Conservation (phyloP, 2,329 filamentous ascomycete species). For the Gremmenia infestans region DNA sequence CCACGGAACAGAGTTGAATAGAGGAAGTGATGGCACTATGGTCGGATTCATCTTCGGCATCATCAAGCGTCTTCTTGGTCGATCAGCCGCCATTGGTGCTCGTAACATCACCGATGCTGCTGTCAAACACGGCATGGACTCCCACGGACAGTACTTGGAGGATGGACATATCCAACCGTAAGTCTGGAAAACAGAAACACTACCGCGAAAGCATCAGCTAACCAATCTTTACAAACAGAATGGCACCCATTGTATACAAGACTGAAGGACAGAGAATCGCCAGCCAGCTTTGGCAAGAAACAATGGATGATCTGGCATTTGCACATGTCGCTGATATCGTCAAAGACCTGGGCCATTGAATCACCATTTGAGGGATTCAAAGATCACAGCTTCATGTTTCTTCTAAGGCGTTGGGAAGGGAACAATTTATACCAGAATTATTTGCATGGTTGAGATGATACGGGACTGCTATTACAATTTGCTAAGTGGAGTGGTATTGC, state of each 20-base stretch:
- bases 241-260: constrained; percentile 5
- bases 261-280: neutral
- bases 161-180: constrained; percentile 9
- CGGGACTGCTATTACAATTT: no score
- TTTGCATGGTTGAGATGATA: no score
- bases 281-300: constrained; percentile 6
- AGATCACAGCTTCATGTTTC: no score
- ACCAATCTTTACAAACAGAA: neutral
- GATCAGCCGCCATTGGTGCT: constrained; percentile 1
- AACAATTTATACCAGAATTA: no score
- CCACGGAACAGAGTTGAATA: constrained; percentile 1
- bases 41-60: neutral
- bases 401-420: no score
- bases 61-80: constrained; percentile 5
- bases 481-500: no score
- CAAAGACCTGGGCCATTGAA: neutral
- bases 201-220: no score
- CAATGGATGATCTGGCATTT: constrained; percentile 10
- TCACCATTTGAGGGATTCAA: neutral
- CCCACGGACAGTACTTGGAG: constrained; percentile 10
- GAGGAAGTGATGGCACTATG: neutral
- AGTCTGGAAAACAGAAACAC: neutral
- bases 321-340: constrained; percentile 1
- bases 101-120: constrained; percentile 6
- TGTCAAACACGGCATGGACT: neutral